These are phyloP conservation scores for Juncus inflexus DNA, from an alignment of 176 grass and related monocot genomes.

Conservation along the genomic window DNA sequence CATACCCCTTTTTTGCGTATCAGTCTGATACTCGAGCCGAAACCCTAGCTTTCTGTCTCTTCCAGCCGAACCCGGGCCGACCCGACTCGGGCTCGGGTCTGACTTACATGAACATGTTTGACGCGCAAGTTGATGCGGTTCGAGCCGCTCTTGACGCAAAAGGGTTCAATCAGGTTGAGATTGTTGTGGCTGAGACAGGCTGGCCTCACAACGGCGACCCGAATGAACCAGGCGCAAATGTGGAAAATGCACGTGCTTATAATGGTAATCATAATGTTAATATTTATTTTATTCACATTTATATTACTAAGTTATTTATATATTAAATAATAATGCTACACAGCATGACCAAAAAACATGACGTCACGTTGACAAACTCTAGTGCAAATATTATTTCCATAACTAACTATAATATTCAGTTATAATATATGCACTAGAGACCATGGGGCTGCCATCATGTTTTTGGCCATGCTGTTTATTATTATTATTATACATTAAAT, in stretches of 20 bases:
- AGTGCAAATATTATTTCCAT: too few species aligned
- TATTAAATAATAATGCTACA: too few species aligned
- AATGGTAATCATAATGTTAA: conserved; percentile 18
- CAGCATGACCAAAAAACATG: too few species aligned
- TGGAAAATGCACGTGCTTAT: conserved; percentile 85
- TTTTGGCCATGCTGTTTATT: too few species aligned
- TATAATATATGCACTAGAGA: too few species aligned
- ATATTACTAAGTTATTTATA: too few species aligned
- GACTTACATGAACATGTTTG: conserved; percentile 96
- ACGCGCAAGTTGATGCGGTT: conserved; percentile 93
- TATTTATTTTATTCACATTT: too few species aligned
- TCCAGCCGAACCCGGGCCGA: conserved; percentile 84
- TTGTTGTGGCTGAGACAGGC: conserved; percentile 91
- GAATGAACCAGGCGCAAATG: conserved; percentile 58
- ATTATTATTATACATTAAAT: too few species aligned
- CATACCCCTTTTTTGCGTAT: conserved; percentile 97
- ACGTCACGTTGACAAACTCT: too few species aligned
- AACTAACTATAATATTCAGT: too few species aligned
- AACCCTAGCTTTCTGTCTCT: conserved; percentile 95
- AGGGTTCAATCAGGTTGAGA: conserved; percentile 59
- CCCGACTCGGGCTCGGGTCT: conserved; percentile 60
- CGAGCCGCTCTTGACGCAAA: conserved; percentile 61
- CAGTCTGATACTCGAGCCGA: conserved; percentile 66
- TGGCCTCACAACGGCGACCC: conserved; percentile 89
- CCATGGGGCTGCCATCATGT: too few species aligned